Percentiles rank a stretch among this genome's conserved stretches.
Conservation (phyloP, 495 filamentous ascomycete species). For the Penicillium chermesinum region DNA sequence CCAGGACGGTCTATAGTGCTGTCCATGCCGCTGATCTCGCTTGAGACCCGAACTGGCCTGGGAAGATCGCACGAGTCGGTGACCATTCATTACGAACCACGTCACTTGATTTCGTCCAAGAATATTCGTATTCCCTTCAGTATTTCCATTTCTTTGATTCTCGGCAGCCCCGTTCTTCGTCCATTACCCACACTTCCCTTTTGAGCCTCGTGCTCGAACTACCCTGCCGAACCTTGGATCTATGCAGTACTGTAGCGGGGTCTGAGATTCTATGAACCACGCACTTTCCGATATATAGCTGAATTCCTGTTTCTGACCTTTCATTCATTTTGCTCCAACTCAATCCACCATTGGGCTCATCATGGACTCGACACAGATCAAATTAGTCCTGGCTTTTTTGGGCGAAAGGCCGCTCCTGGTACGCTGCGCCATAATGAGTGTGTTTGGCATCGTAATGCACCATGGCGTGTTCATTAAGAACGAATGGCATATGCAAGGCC, state of each 20-base stretch:
- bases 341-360: background rate
- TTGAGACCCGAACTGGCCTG: background rate
- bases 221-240: background rate
- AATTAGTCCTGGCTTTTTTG: background rate
- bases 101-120: background rate
- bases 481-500: constrained; percentile 8
- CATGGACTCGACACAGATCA: background rate
- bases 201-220: background rate
- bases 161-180: background rate
- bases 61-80: background rate
- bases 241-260: background rate
- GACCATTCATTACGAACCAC: background rate
- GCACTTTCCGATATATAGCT: background rate
- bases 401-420: constrained; percentile 1
- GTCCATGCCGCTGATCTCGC: background rate
- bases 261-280: background rate
- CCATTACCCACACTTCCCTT: background rate
- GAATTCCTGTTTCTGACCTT: background rate
- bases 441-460: constrained; percentile 1
- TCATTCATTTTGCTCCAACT: background rate
- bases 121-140: too few relatives aligned
- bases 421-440: background rate
- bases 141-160: background rate
- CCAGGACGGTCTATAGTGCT: background rate
- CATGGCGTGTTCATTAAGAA: constrained; percentile 4